Evolutionary conservation across 176 grass and related monocot species (phyloP), one percentile per base, ranked within the genome.

Genomic region (Cenchrus fungigraminus): DNA sequence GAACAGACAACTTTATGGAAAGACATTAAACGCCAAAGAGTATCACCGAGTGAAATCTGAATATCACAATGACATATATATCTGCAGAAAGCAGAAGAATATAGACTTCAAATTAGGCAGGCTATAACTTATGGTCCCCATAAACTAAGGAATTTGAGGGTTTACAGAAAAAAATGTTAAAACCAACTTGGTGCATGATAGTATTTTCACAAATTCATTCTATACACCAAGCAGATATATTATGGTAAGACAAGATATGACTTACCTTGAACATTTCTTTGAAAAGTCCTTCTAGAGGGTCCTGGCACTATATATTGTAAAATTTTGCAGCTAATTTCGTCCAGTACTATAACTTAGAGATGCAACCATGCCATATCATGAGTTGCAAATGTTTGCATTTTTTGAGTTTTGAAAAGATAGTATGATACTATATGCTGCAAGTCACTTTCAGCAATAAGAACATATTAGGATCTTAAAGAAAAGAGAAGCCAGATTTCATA

Each of bases 201-300:
- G 20, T n/a, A 43, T 25, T 31, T 57, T 47, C 42, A 55, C 50
- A 25, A 61, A 76, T 4, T 72, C 5, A 74, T 13, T 6, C 57
- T 31, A 73, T 45, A 58, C 28, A 51, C 47, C 2, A 53, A 56
- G 19, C 71, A 68, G 68, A 53, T 4, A 29, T 28, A 90, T 68
- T 20, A 75, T 61, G 3, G 1, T 3, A 28, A 58, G 8, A 66
- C 20, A 65, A 85, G 65, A 46, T 37, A 57, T 43, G 32, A 15
- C 63, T 73, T 89, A 99, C 97, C 93, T 92, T 96, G 76, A 99
- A 99, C 86, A 96, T 87, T 63, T 98, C 93, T 34, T 91, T 86
- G 25, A 99, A 96, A 88, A 99, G 90, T 81, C 97, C 97, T 91
- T 98, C 91, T 58, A 99, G 81, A 28, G 86, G 22, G 79, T 88